Conservation (phyloP, 1,284 basidiomycete species). For the Rhodotorula sp. region DNA sequence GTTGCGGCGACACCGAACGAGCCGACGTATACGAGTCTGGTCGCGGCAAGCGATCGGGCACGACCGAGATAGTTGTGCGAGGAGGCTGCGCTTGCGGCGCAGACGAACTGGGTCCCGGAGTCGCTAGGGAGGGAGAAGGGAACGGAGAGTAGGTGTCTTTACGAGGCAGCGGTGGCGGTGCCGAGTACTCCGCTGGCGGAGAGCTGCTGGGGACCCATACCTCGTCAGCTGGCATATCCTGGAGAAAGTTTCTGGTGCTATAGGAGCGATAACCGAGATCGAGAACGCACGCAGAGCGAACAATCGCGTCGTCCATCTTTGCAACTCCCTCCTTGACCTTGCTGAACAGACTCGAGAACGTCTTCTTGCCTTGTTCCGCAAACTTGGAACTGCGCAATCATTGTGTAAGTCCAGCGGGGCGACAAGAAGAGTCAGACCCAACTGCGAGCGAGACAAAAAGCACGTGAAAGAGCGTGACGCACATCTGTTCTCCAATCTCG, state of each 20-base stretch:
- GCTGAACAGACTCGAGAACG: slow-evolving; percentile 25
- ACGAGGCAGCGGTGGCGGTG: slow-evolving; percentile 7
- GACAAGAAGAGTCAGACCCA: not conserved
- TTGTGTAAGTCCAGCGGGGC: not conserved
- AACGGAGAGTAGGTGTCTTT: slow-evolving; percentile 5
- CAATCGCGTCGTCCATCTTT: slow-evolving; percentile 26
- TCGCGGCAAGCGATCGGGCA: not conserved
- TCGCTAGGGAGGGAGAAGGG: not conserved
- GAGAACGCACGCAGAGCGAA: slow-evolving; percentile 24
- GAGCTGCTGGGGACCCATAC: slow-evolving; percentile 7
- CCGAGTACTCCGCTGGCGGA: not conserved
- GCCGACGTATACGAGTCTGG: not conserved
- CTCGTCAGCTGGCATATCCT: not conserved
- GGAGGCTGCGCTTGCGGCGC: not conserved
- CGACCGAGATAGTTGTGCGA: not conserved
- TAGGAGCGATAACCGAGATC: fast-evolving
- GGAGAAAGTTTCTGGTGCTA: not conserved
- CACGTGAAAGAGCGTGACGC: not conserved
- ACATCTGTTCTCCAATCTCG: slow-evolving; percentile 38
- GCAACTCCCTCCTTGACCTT: slow-evolving; percentile 32
- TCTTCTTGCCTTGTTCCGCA: slow-evolving; percentile 37
- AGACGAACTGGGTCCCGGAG: not conserved
- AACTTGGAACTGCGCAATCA: slow-evolving; percentile 26
- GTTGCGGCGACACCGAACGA: not conserved
- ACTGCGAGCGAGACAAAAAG: no score